Evolutionary conservation across 1,284 basidiomycete genomes (phyloP), one percentile per base, ranked within the genome.

Genomic region (Apiotrichum domesticum): DNA sequence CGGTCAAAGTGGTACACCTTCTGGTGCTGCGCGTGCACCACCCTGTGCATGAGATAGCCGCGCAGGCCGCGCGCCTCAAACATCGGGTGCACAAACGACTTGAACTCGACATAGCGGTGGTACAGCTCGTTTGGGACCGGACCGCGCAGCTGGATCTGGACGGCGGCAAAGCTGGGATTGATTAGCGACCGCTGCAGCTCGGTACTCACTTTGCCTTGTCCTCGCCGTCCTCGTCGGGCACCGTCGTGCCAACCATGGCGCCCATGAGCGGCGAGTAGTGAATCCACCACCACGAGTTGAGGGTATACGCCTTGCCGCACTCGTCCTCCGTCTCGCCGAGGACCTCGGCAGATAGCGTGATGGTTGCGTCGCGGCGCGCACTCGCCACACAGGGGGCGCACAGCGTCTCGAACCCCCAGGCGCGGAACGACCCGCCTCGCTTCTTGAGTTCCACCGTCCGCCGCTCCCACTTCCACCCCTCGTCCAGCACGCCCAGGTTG

Each of bases 41-140:
- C 70, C 45, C 72, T 72, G 63, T 80, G 70, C 41, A 82, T 68
- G 6, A 79, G 15, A 41, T 68, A 58, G 0, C 80, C 80, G 8
- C 73, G 62, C 34, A 80, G 59, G 2, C 80, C 79, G 2, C 63
- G 68, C 21, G 64, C 63, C 34, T 68, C 65, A 65, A 80, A 82
- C 74, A 81, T 79, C 39, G 71, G 73, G 52, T 72, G 71, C 48
- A 81, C 74, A 58, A 80, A 79, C 4, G 73, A 66, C 46, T 73
- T 73, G 65, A 80, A 81, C 37, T 79, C 79, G 56, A 81, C 79
- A 61, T 79, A 81, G 32, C 78, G 76, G 63, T 79, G 78, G 33
- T 79, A 77, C 13, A 82, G 73, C 45, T 77, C 70, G 34, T 74
- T 66, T 0, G 80, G 80, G 4, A 79, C 75, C 2, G 80, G 80